Evolutionary conservation across 352 stramenopile species (phyloP), one percentile per base, ranked within the genome.

Genomic region (Thraustochytrium sp.): DNA sequence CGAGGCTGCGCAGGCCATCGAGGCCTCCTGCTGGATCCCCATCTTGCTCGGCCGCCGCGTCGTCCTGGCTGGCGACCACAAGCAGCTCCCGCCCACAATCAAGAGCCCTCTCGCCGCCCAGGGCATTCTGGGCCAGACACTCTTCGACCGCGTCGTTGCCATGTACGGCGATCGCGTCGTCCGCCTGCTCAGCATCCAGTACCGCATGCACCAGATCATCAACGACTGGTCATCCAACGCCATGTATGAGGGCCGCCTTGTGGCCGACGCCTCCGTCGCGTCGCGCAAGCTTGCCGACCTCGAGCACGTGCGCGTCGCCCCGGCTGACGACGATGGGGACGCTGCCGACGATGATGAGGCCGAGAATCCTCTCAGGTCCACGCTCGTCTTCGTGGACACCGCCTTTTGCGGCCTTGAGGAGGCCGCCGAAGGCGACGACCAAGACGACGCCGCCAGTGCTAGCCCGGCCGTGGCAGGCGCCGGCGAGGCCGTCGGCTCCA

Each of bases 11-110:
- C 95, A 99, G 87, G 94, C 94, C 21, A 87, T 99, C n/a, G 96
- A 99, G 86, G 93, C 91, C 9, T 96, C 92, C 18, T 98, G 94
- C 73, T 99, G 95, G 95, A 97, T 98, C 84, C 95, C 95, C 2
- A 95, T 98, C 31, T 86, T 98, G 23, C 92, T 95, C 84, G 94
- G 92, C 3, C 92, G 90, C 85, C 89, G 92, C 0, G 93, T 94
- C 26, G 87, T 94, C n/a, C 88, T 97, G 18, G 93, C 92, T 0
- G 93, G 92, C 9, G 97, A 99, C 87, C 96, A 99, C 87, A 91
- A 93, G 84, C 97, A 99, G 90, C 87, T 99, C 11, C 94, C 96
- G 42, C 97, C 97, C 16, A 99, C 96, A 2, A 97, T 99, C 77
- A 98, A 98, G 86, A 95, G 90, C 29, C 92, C 93, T 68, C 76